These are phyloP conservation scores for Cryptococcus sp. DNA, from an alignment of 1,284 basidiomycete species.

Conservation along the genomic window DNA sequence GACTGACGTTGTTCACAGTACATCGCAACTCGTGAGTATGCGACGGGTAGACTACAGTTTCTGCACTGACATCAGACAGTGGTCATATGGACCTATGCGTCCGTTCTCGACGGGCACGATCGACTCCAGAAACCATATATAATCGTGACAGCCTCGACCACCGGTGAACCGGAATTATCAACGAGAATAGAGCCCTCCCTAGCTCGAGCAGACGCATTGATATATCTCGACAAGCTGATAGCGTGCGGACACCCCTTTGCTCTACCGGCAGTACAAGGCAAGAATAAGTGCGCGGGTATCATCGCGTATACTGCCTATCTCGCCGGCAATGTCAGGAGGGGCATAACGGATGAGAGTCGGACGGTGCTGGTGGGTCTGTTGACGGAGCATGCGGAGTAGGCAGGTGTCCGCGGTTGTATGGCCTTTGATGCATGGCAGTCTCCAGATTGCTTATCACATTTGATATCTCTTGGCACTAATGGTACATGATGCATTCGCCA, in stretches of 20 bases:
- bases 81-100: conserved; percentile 27
- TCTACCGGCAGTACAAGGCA: conserved; percentile 13
- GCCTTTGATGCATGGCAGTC: too few species aligned
- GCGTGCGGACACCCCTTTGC: conserved; percentile 10
- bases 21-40: conserved; percentile 16
- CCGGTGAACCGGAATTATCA: neutral
- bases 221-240: conserved; percentile 22
- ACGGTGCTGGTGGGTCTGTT: conserved; percentile 24
- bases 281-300: conserved; percentile 26
- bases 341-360: conserved; percentile 27
- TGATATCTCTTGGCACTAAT: too few species aligned
- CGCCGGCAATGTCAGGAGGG: conserved; percentile 21
- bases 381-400: conserved; percentile 15
- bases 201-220: conserved; percentile 24
- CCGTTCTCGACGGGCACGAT: conserved; percentile 24
- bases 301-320: conserved; percentile 33
- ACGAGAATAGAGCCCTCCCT: conserved; percentile 27
- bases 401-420: conserved; percentile 36
- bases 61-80: conserved; percentile 17
- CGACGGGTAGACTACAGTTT: too few species aligned
- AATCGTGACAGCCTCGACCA: conserved; percentile 6
- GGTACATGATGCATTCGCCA: too few species aligned
- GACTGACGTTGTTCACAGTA: conserved; percentile 12
- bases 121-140: conserved; percentile 15
- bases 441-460: too few species aligned